A percentile compares a stretch with the other conserved stretches of the same genome.
phyloP scores from a whole-genome alignment of 495 filamentous ascomycete genomes.

The Friedmanniomyces endolithicus region DNA sequence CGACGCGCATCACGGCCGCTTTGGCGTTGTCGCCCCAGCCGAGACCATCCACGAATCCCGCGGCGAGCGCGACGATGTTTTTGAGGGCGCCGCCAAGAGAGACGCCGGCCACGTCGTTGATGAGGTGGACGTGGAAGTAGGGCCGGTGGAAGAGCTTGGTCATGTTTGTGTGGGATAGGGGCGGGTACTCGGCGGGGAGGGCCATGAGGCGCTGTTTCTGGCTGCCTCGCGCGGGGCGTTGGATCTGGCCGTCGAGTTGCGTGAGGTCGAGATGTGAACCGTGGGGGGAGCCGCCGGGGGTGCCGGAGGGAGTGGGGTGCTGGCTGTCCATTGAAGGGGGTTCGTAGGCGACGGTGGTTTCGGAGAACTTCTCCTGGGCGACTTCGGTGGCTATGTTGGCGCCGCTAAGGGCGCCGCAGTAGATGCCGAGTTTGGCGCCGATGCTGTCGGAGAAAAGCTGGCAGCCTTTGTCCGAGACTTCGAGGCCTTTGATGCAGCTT shows the following conservation, averaged over 20 bases:
- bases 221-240: background rate
- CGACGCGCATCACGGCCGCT: conserved; percentile 67
- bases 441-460: conserved; percentile 91
- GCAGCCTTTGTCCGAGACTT: conserved; percentile 71
- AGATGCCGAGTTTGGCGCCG: conserved; percentile 77
- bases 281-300: conserved; percentile 38
- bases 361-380: conserved; percentile 86
- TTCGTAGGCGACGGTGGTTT: conserved; percentile 94
- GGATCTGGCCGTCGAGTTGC: conserved; percentile 36
- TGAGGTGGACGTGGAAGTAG: conserved; percentile 92
- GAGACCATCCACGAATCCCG: conserved; percentile 87
- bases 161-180: conserved; percentile 65
- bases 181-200: conserved; percentile 65
- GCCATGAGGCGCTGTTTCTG: conserved; percentile 46
- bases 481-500: conserved; percentile 96
- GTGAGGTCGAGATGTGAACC: conserved; percentile 43
- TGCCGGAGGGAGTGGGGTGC: conserved; percentile 47
- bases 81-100: conserved; percentile 93
- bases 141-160: conserved; percentile 85
- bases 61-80: conserved; percentile 90
- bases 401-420: conserved; percentile 90
- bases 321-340: conserved; percentile 74
- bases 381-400: conserved; percentile 97
- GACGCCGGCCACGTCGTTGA: conserved; percentile 86
- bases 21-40: conserved; percentile 66